Evolutionary conservation across 371 early-diverging fungal genomes (phyloP), one percentile per base, ranked within the genome.

Genomic region (Circinella umbellata): DNA sequence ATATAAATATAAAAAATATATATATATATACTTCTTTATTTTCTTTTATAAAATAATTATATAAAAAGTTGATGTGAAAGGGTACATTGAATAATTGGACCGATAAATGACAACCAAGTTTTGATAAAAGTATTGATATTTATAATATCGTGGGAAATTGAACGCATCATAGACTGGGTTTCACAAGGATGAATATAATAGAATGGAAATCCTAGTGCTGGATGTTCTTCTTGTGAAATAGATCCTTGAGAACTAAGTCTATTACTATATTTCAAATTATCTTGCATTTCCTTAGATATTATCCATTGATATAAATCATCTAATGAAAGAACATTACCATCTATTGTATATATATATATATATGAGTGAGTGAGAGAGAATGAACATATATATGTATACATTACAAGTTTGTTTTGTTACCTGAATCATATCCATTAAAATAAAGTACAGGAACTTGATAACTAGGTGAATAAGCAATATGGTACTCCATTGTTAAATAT

Each of bases 181-280:
- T 92, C 89, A 70, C 92, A 92, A 3, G 93, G 93, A 66, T 92
- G 93, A 70, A 92, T 77, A 70, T 88, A 90, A 80, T 84, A 86
- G 63, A 74, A 90, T 3, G 91, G 92, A 0, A 74, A 64, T 10
- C 82, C 82, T 4, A 91, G 61, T 2, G 84, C 64, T 0, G 93
- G 93, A 65, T 93, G 93, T 17, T 93, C 93, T 63, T 76, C 73
- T 51, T 80, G 76, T 48, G 85, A 65, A 34, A 84, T 66, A 14
- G 76, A 53, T 48, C 71, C 67, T 53, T 74, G 74, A 15, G 36
- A 20, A 27, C 68, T 66, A 9, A 68, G 36, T 36, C 49, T 61
- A 11, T 64, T 63, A 7, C 34, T 46, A 46, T 27, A 15, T 34
- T 42, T 20, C 36, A 72, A 61, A 36, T 49, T 66, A 15, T 74